Percentiles rank a stretch among this genome's conserved stretches.
Evolutionary conservation across 306 rosid genomes (phyloP).

Genomic region (Vicia sativa): DNA sequence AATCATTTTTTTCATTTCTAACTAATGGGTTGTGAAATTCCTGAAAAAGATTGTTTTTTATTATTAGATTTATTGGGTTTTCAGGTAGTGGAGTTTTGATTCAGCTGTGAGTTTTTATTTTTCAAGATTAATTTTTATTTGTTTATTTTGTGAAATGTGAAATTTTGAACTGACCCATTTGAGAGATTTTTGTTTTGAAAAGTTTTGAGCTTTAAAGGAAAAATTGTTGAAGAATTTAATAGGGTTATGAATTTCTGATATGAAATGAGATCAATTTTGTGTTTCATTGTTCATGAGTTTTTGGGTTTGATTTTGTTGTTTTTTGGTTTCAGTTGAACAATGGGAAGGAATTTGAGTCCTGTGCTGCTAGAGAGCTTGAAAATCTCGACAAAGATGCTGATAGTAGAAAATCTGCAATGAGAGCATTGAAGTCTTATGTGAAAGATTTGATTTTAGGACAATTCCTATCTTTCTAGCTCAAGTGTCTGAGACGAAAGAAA

Average conservation of each 20-base stretch:
- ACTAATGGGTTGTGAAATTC: no score
- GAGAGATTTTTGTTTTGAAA: neutral
- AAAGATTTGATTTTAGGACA: slow-evolving; percentile 72
- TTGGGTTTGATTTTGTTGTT: slow-evolving; percentile 4
- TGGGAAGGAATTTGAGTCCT: slow-evolving; percentile 67
- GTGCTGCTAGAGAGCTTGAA: slow-evolving; percentile 58
- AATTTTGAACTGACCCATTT: slow-evolving; percentile 2
- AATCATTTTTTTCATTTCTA: neutral
- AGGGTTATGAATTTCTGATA: neutral
- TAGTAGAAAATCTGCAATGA: slow-evolving; percentile 84
- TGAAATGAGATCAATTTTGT: slow-evolving; percentile 1
- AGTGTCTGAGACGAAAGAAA: slow-evolving; percentile 86
- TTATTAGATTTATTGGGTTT: slow-evolving; percentile 3
- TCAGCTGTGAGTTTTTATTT: neutral
- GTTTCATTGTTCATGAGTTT: neutral
- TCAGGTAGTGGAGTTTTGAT: no score
- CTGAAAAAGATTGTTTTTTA: neutral
- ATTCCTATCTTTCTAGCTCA: slow-evolving; percentile 85
- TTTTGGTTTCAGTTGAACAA: slow-evolving; percentile 42
- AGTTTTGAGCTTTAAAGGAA: neutral
- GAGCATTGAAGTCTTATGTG: slow-evolving; percentile 70
- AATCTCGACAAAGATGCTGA: slow-evolving; percentile 82
- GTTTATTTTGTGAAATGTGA: neutral
- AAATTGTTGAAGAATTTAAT: neutral
- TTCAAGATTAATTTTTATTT: neutral